A percentile compares a stretch with the other conserved stretches of the same genome.
phyloP scores from a whole-genome alignment of 2,329 filamentous ascomycete genomes.

The Aspergillus costaricaensis region DNA sequence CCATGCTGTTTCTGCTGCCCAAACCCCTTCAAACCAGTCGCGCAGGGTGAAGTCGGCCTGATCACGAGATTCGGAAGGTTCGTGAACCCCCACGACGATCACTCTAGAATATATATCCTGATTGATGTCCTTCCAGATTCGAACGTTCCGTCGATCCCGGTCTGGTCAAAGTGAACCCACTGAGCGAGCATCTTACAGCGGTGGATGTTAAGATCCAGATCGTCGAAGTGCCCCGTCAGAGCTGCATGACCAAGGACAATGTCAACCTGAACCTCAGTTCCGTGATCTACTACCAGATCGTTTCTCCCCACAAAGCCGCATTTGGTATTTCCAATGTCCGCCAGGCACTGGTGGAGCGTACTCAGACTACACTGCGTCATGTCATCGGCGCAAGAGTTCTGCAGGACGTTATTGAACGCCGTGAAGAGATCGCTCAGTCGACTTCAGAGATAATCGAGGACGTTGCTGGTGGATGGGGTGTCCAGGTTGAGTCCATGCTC shows the following conservation, averaged over 20 bases:
- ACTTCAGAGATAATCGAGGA: conserved; percentile 98
- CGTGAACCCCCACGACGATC: conserved; percentile 13
- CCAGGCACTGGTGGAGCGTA: conserved; percentile 95
- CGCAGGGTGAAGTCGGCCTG: conserved; percentile 90
- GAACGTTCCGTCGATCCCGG: conserved; percentile 95
- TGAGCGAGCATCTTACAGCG: conserved; percentile 84
- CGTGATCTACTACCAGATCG: conserved; percentile 99
- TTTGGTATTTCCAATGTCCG: conserved; percentile 95
- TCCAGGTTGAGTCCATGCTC: conserved; percentile 95
- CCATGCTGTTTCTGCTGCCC: conserved; percentile 91
- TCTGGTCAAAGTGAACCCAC: conserved; percentile 94
- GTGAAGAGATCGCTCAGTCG: conserved; percentile 92
- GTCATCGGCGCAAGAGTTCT: conserved; percentile 93
- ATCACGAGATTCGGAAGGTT: conserved; percentile 86
- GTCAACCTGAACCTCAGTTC: conserved; percentile 91
- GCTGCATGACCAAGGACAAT: conserved; percentile 99
- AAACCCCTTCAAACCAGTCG: conserved; percentile 91
- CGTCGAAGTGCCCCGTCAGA: conserved; percentile 89
- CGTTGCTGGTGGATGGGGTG: conserved; percentile 90
- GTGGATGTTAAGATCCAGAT: conserved; percentile 99
- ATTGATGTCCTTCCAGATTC: conserved; percentile 54
- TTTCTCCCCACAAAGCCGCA: conserved; percentile 90
- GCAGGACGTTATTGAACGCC: conserved; percentile 97
- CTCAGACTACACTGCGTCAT: conserved; percentile 94
- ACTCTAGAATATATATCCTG: not conserved